Percentiles rank a stretch among this genome's conserved stretches.
phyloP scores from a whole-genome alignment of 176 grass and related monocot genomes.

The Oryza glumipatula region DNA sequence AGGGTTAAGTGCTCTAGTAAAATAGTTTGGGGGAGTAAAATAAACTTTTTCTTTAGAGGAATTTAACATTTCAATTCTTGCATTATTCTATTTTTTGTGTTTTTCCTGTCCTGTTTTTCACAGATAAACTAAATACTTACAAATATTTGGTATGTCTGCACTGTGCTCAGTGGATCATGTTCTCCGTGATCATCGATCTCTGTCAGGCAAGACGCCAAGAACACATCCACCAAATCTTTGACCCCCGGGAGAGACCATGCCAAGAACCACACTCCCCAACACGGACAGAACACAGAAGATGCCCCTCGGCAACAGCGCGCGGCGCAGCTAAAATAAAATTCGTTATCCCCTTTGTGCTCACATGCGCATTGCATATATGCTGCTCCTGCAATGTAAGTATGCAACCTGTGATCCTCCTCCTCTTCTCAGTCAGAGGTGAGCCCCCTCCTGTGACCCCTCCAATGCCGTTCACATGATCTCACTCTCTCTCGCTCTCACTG shows the following conservation, averaged over 20 bases:
- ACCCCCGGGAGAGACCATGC: slow-evolving; percentile 10
- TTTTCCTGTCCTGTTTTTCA: too few relatives aligned
- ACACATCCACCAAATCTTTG: not conserved
- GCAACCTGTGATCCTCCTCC: not conserved
- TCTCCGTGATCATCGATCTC: not conserved
- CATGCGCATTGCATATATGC: slow-evolving; percentile 8
- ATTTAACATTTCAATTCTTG: too few relatives aligned
- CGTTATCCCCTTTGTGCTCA: slow-evolving; percentile 33
- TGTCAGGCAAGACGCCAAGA: slow-evolving; percentile 12
- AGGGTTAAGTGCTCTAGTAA: too few relatives aligned
- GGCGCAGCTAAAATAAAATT: slow-evolving; percentile 24
- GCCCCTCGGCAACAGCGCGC: slow-evolving; percentile 34
- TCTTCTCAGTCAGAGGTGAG: not conserved
- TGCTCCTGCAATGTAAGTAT: too few relatives aligned
- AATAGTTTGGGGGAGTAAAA: too few relatives aligned
- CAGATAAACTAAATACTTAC: too few relatives aligned
- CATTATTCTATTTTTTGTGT: too few relatives aligned
- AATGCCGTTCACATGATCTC: slow-evolving; percentile 49
- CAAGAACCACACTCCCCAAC: not conserved
- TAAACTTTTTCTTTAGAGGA: too few relatives aligned
- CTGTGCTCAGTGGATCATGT: not conserved
- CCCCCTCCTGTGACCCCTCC: not conserved
- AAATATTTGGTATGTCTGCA: too few relatives aligned
- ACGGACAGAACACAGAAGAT: slow-evolving; percentile 3
- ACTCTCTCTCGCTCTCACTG: slow-evolving; percentile 19